Evolutionary conservation across 441 rosid species (phyloP), one percentile per base, ranked within the genome.

Genomic region (Oxalis stricta): DNA sequence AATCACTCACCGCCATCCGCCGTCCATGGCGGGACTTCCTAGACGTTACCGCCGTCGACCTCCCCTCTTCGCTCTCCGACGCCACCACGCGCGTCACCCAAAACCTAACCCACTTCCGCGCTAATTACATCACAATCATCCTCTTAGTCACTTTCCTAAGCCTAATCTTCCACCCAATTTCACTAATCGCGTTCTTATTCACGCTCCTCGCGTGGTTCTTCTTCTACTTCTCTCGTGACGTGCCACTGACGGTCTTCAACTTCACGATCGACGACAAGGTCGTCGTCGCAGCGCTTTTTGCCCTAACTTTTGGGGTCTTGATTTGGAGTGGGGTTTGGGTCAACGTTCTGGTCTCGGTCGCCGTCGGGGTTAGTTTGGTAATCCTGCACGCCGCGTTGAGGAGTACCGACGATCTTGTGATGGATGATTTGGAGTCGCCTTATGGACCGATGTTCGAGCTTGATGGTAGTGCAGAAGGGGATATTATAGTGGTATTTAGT

Each of bases 381-480:
- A 37, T 60, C 9, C 16, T 77, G 40, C 94, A 82, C 47, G 79
- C 81, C 0, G 46, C n/a, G 21, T 40, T 77, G 5, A 73, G 83
- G 75, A 68, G 68, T 33, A 77, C 83, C 34, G 87, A 82, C 21
- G 88, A 77, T 41, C 71, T 85, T n/a, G 74, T 77, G 18, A 60
- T 53, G 38, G 83, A 73, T 7, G 85, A 77, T 44, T 38, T 64
- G 15, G 82, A 73, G 30, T 70, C 82, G 2, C 82, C 82, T 20
- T 76, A 69, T 52, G 76, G 68, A n/a, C 63, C 68, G 12, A 57
- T 82, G 73, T 78, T 82, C 1, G 75, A 75, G 8, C 70, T 58
- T 1, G 55, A 44, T 1, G 71, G 55, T 45, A 60, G 63, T 11
- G 64, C 59, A 1, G 56, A 58, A 18, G 77, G 67, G 15, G 71